phyloP scores from a whole-genome alignment of 2,329 filamentous ascomycete species.

The Xylariaceae sp. region DNA sequence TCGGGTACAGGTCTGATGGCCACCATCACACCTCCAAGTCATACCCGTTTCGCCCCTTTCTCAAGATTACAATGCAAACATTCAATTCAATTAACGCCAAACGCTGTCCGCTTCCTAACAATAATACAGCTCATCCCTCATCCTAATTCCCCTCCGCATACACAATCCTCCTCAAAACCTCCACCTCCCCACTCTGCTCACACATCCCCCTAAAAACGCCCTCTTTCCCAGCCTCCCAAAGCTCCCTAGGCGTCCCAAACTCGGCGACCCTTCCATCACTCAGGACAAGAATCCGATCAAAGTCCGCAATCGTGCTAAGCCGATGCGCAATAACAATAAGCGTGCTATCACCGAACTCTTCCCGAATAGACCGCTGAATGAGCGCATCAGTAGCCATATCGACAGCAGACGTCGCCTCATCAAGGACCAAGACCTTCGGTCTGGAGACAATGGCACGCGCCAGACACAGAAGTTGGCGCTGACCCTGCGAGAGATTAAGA shows the following conservation, averaged over 20 bases:
- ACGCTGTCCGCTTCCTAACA: no score
- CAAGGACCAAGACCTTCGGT: constrained; percentile 72
- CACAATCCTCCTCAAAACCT: constrained; percentile 16
- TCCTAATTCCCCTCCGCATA: background rate
- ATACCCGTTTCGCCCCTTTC: no score
- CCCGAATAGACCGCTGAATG: constrained; percentile 67
- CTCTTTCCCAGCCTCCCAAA: constrained; percentile 42
- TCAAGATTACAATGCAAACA: no score
- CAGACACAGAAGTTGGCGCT: constrained; percentile 70
- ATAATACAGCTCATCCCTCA: no score
- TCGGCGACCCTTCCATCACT: constrained; percentile 63
- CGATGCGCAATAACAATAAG: constrained; percentile 71
- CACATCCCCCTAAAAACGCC: constrained; percentile 22
- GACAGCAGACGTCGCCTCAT: constrained; percentile 74
- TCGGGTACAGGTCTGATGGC: no score
- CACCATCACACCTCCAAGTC: no score
- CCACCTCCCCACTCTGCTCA: constrained; percentile 22
- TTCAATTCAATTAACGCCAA: no score
- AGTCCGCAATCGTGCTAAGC: constrained; percentile 70
- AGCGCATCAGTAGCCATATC: constrained; percentile 71
- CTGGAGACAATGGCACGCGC: constrained; percentile 66
- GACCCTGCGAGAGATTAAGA: constrained; percentile 69
- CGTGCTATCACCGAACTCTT: constrained; percentile 62
- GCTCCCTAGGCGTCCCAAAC: constrained; percentile 58
- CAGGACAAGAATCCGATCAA: constrained; percentile 68